Conservation (phyloP, 2,329 filamentous ascomycete species). For the Phyllosticta capitalensis region DNA sequence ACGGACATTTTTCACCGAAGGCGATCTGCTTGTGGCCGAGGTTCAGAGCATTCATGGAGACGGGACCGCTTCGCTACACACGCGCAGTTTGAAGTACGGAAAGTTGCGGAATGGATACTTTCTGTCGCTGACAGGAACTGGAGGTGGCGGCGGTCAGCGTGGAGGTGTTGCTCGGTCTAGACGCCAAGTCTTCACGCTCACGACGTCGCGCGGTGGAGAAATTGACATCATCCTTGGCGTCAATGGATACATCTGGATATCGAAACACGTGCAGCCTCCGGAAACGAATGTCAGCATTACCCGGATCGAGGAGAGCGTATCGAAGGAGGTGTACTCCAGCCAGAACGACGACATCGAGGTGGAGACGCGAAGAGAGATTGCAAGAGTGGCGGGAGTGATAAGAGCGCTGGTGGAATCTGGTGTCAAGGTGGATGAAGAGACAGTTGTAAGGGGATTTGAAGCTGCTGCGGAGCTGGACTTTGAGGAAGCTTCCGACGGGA, state of each 20-base stretch:
- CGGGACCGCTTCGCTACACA: slow-evolving; percentile 80
- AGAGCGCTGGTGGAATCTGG: slow-evolving; percentile 73
- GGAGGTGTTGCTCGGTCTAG: slow-evolving; percentile 75
- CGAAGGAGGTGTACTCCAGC: slow-evolving; percentile 80
- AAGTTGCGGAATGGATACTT: slow-evolving; percentile 93
- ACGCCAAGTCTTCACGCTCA: slow-evolving; percentile 79
- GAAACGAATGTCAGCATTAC: slow-evolving; percentile 57
- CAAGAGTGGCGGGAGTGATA: slow-evolving; percentile 71
- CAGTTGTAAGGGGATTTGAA: slow-evolving; percentile 71
- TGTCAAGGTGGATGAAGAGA: slow-evolving; percentile 81
- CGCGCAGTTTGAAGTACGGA: slow-evolving; percentile 82
- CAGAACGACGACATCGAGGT: slow-evolving; percentile 80
- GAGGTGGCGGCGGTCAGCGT: slow-evolving; percentile 44
- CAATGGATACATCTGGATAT: slow-evolving; percentile 95
- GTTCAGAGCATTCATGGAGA: slow-evolving; percentile 84
- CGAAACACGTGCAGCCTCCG: slow-evolving; percentile 61
- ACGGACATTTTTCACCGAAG: slow-evolving; percentile 91
- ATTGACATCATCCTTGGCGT: slow-evolving; percentile 87
- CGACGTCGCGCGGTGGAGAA: slow-evolving; percentile 46
- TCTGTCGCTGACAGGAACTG: slow-evolving; percentile 68
- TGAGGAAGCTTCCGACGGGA: slow-evolving; percentile 46
- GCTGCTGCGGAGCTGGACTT: slow-evolving; percentile 68
- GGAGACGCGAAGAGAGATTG: slow-evolving; percentile 78
- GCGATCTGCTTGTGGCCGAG: slow-evolving; percentile 87
- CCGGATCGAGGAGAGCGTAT: slow-evolving; percentile 78